phyloP scores from a whole-genome alignment of 306 rosid genomes.

The Inga leiocalycina region DNA sequence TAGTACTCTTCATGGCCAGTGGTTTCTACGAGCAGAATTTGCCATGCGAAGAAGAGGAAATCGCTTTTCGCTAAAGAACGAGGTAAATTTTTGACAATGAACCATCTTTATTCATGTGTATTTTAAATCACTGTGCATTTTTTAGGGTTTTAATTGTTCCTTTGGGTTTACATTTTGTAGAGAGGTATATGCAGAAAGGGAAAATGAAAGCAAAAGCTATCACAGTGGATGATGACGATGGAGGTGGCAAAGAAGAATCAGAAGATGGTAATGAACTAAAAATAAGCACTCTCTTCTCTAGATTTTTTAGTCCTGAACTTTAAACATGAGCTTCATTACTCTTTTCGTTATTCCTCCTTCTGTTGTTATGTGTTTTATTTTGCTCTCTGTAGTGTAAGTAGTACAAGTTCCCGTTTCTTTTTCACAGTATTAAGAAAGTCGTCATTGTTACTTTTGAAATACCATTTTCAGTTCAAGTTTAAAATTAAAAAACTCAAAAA shows the following conservation, averaged over 20 bases:
- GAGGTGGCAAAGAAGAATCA: neutral
- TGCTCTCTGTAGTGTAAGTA: too few relatives aligned
- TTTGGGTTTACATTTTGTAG: neutral
- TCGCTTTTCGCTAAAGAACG: neutral
- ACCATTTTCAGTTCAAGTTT: too few relatives aligned
- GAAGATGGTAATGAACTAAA: neutral
- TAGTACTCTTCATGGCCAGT: conserved; percentile 29
- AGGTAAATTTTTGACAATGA: conserved; percentile 19
- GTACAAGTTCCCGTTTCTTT: too few relatives aligned
- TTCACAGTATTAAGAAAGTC: too few relatives aligned
- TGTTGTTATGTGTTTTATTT: too few relatives aligned
- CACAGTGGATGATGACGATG: neutral
- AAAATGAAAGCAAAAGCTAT: conserved; percentile 14
- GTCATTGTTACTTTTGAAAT: too few relatives aligned
- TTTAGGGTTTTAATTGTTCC: neutral
- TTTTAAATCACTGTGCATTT: neutral
- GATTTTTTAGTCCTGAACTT: too few relatives aligned
- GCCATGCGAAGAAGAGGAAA: conserved; percentile 29
- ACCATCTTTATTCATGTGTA: neutral
- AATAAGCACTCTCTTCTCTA: too few relatives aligned
- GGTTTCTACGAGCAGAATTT: conserved; percentile 23
- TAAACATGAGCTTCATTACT: too few relatives aligned
- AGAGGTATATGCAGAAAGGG: neutral
- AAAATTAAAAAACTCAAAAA: too few relatives aligned
- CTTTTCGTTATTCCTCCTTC: neutral